Base-by-base conservation (phyloP, 306 rosid species). In the Rosa chinensis region DNA sequence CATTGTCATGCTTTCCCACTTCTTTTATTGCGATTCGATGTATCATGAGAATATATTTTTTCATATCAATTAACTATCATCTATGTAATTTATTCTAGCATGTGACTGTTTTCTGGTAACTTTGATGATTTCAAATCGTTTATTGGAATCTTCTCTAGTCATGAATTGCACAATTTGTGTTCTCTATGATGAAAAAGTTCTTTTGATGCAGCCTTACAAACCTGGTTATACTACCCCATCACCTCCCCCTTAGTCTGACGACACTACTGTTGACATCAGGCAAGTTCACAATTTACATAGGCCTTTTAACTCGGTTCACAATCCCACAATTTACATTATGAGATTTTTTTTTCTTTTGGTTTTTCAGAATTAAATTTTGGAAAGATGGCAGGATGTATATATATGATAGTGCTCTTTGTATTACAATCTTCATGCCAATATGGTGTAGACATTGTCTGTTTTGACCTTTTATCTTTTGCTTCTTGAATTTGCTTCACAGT, bases 171-270 rank as follows among this genome's bases (percentile, higher is more conserved):
- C 18, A 55, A 47, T 64, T 67, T 64, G 23, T 75, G 32, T 49
- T 32, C 16, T 11, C 40, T 78, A 32, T 75, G 10, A 79, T 43
- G 66, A 43, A 64, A 75, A 23, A 23, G 3, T 70, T 71, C 21
- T 58, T 10, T 70, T 67, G 59, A 37, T 75, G 62, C 88, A 89
- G 88, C 83, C 82, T 42, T 87, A 85, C 50, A 79, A 83, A 72
- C 83, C 89, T 77, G 88, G 86, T 18, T 89, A 83, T 73, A 83
- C 88, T 49, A 82, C 85, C 69, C 83, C 87, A 74, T 78, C 87
- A 21, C 87, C 77, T 55, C 77, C 74, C 9, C 79, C 81, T 66
- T 86, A 77, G 45, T 53, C 90, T 44, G 93, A 83, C n/a, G 90
- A 85, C 77, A 78, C 81, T 59, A 18, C 84, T 4, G 83, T 83